Base-by-base conservation (phyloP, 2,329 filamentous ascomycete species). In the Pseudogymnoascus sp. region DNA sequence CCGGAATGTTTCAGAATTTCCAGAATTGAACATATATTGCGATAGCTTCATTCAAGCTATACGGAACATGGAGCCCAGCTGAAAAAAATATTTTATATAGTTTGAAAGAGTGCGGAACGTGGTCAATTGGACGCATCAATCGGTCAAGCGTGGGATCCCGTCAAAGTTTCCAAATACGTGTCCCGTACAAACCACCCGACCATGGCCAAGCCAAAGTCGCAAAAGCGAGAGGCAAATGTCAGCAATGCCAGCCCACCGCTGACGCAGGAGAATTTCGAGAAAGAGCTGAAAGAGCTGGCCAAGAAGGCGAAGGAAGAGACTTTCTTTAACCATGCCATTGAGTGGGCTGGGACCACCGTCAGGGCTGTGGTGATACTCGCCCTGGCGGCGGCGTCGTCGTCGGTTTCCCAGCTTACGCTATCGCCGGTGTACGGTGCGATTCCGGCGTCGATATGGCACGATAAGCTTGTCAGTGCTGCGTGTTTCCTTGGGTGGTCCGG, bases 391-490 rank as follows among this genome's bases (percentile, higher is more conserved):
- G 70, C 85, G 39, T 84, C 81, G 62, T 85, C 87, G 52, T 83
- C 85, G 63, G 81, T 87, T 61, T 92, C 89, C 0, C 83, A 90
- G 69, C 78, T 91, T 63, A 85, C 82, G 37, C 78, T 97, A 33
- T 89, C 90, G 18, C 94, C 94, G 1, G 88, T 95, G 9, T 97
- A 95, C 73, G 94, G 94, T 58, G 84, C 86, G 13, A 89, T 95
- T 35, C 89, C 92, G 1, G 79, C 90, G 0, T 80, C 82, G 1
- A 77, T 86, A 65, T 88, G 86, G 71, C 92, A 96, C 71, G 75
- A 79, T 58, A 81, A 82, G 69, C 79, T 84, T 62, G 76, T 90
- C 63, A 84, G 84, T 66, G 75, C 81, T 3, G 84, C 83, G 26
- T 83, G 84, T 62, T 85, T 91, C 63, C 72, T 84, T 13, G 90